Conservation (phyloP, 2,329 filamentous ascomycete species). For the Colletotrichum zoysiae region DNA sequence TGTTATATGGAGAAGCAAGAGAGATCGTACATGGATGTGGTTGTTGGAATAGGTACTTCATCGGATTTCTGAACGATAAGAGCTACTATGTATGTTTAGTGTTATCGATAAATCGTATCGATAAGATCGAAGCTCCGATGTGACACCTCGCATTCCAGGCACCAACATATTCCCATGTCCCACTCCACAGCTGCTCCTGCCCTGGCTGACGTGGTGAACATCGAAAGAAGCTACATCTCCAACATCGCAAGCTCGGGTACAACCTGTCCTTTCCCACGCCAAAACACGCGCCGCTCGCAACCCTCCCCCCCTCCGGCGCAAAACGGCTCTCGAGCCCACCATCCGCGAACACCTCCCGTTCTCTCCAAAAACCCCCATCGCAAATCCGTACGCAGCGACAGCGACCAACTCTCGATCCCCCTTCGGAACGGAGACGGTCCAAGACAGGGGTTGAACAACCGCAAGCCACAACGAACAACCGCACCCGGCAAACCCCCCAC, state of each 20-base stretch:
- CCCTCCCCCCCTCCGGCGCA: conserved; percentile 7
- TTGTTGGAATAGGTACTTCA: background rate
- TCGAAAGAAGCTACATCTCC: conserved; percentile 42
- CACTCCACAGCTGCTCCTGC: conserved; percentile 29
- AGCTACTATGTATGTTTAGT: background rate
- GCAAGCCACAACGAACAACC: background rate
- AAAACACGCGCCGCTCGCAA: conserved; percentile 29
- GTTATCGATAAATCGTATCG: background rate
- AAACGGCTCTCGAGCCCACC: conserved; percentile 7
- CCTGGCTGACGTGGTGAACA: conserved; percentile 37
- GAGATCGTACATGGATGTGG: background rate
- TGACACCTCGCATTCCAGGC: conserved; percentile 11
- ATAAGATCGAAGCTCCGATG: background rate
- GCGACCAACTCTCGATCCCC: background rate
- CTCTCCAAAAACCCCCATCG: background rate
- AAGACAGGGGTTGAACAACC: conserved; percentile 10
- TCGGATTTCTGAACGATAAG: background rate
- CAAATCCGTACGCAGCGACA: background rate
- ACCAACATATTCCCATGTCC: background rate
- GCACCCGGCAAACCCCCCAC: background rate
- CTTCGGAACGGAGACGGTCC: conserved; percentile 1
- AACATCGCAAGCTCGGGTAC: conserved; percentile 31
- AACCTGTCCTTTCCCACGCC: conserved; percentile 34
- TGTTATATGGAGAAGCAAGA: conserved; percentile 1
- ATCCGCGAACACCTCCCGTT: background rate